A percentile compares a stretch with the other conserved stretches of the same genome.
These are phyloP conservation scores for Starmerella bacillaris DNA, from an alignment of 805 yeast genomes.

Conservation along the genomic window DNA sequence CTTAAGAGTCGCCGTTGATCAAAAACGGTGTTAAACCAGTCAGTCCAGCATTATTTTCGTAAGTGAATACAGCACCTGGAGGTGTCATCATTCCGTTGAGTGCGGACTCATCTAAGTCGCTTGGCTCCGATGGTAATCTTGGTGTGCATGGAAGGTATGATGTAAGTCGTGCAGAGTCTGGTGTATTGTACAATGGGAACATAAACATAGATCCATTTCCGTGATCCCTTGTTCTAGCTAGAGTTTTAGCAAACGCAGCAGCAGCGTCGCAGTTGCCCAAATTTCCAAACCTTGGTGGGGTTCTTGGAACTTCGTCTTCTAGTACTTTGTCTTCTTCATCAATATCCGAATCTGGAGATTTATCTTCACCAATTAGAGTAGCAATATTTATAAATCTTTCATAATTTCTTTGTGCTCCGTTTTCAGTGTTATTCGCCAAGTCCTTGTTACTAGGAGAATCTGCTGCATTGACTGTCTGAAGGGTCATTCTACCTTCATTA, in stretches of 20 bases:
- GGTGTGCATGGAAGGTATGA: slow-evolving; percentile 11
- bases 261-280: slow-evolving; percentile 14
- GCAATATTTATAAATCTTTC: neutral
- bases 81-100: slow-evolving; percentile 12
- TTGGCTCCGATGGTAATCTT: slow-evolving; percentile 5
- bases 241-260: slow-evolving; percentile 13
- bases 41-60: slow-evolving; percentile 5
- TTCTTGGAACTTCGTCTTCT: slow-evolving; percentile 1
- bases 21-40: slow-evolving; percentile 14
- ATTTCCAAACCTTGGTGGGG: slow-evolving; percentile 13
- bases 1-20: too few species aligned
- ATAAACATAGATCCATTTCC: slow-evolving; percentile 11
- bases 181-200: slow-evolving; percentile 10
- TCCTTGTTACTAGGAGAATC: too few species aligned
- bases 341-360: slow-evolving; percentile 7
- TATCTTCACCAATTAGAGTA: slow-evolving; percentile 1
- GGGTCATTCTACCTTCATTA: neutral
- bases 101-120: slow-evolving; percentile 2
- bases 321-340: neutral
- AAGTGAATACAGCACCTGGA: slow-evolving; percentile 10
- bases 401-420: neutral
- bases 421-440: too few species aligned
- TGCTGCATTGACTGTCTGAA: too few species aligned
- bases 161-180: slow-evolving; percentile 4
- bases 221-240: slow-evolving; percentile 10